Evolutionary conservation across 208 protist genomes (phyloP).

Genomic region (Endotrypanum monterogeii): DNA sequence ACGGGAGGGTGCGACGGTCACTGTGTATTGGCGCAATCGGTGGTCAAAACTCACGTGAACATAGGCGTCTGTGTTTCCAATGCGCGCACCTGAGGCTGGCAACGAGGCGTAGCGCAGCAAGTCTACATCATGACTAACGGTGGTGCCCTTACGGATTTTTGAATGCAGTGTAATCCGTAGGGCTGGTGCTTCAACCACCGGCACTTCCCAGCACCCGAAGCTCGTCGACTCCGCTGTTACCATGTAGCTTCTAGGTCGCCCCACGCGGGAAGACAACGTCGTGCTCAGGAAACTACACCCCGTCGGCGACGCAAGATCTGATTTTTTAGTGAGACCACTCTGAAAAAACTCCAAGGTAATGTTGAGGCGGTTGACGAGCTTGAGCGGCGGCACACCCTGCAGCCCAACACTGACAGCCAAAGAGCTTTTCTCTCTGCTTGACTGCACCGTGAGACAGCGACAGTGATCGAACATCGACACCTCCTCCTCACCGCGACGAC

Average conservation of each 20-base stretch:
- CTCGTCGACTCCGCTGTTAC: slow-evolving; percentile 18
- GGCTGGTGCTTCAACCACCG: slow-evolving; percentile 20
- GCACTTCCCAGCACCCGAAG: slow-evolving; percentile 36
- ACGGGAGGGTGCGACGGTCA: slow-evolving; percentile 30
- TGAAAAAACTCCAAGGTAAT: slow-evolving; percentile 21
- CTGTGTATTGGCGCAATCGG: slow-evolving; percentile 19
- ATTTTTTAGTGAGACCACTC: background rate
- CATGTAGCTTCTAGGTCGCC: slow-evolving; percentile 17
- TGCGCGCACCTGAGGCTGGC: slow-evolving; percentile 16
- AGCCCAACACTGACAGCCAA: slow-evolving; percentile 17
- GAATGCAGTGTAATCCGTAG: slow-evolving; percentile 28
- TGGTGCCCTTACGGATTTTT: slow-evolving; percentile 17
- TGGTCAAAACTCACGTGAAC: slow-evolving; percentile 29
- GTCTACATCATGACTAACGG: slow-evolving; percentile 20
- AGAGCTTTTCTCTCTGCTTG: slow-evolving; percentile 8
- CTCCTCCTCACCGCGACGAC: background rate
- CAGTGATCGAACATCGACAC: background rate
- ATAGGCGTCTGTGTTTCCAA: slow-evolving; percentile 29
- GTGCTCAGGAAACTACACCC: slow-evolving; percentile 8
- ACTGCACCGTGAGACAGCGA: slow-evolving; percentile 20
- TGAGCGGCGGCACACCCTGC: slow-evolving; percentile 14
- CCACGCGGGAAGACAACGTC: slow-evolving; percentile 9
- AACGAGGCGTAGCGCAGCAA: slow-evolving; percentile 22
- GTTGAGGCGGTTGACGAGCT: slow-evolving; percentile 29
- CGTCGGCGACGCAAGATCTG: background rate